Percentiles rank a stretch among this genome's conserved stretches.
phyloP scores from a whole-genome alignment of 1,284 basidiomycete genomes.

The Melampsora larici-populina region DNA sequence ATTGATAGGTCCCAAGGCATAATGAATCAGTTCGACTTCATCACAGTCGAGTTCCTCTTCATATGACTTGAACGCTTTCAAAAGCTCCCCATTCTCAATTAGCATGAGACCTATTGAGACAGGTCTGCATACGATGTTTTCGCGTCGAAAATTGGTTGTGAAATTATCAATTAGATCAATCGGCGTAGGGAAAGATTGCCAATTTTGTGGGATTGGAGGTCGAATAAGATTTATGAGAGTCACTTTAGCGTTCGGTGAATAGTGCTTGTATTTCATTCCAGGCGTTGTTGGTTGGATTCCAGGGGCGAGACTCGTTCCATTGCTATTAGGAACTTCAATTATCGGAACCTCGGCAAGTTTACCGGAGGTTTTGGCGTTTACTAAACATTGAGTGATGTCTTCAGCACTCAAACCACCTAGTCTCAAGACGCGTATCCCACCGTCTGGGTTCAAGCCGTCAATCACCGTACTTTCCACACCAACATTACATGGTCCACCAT shows the following conservation, averaged over 20 bases:
- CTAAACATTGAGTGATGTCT: conserved; percentile 67
- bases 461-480: conserved; percentile 95
- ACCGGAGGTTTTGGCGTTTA: conserved; percentile 50
- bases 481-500: conserved; percentile 85
- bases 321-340: background rate
- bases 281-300: conserved; percentile 79
- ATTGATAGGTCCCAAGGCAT: conserved; percentile 11
- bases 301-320: conserved; percentile 57
- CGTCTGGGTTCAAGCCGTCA: conserved; percentile 65
- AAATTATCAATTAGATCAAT: background rate
- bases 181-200: background rate
- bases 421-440: conserved; percentile 74
- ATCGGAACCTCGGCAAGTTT: conserved; percentile 27
- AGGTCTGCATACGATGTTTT: background rate
- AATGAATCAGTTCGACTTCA: conserved; percentile 8
- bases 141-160: background rate
- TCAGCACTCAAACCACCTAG: conserved; percentile 93
- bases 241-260: conserved; percentile 64
- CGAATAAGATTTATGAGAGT: conserved; percentile 15
- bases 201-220: background rate
- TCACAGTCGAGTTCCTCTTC: background rate
- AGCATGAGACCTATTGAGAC: conserved; percentile 31
- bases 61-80: conserved; percentile 8
- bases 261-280: conserved; percentile 99
- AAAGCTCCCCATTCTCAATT: conserved; percentile 21